These are phyloP conservation scores for Coprinopsis strossmayeri DNA, from an alignment of 768 basidiomycete species.

Conservation along the genomic window DNA sequence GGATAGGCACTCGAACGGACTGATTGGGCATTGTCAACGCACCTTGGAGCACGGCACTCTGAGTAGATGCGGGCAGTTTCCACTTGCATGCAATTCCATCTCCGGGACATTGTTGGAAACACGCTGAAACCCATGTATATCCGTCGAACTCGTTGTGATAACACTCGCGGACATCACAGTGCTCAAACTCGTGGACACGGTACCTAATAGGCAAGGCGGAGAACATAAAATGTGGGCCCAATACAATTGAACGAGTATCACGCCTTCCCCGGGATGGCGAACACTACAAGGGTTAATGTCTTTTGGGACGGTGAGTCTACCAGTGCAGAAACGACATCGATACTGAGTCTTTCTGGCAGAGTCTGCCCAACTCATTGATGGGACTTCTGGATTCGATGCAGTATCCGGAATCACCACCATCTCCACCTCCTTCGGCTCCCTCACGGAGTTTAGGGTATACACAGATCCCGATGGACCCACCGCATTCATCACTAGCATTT, in stretches of 20 bases:
- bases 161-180: no score
- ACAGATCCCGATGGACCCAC: neutral
- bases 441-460: neutral
- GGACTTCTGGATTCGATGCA: neutral
- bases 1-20: no score
- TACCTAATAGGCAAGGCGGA: neutral
- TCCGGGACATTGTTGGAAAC: no score
- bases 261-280: neutral
- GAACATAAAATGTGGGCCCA: neutral
- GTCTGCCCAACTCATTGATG: neutral
- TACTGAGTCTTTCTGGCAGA: neutral
- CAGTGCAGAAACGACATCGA: no score
- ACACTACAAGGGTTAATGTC: neutral
- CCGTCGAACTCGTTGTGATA: no score
- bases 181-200: neutral
- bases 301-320: neutral
- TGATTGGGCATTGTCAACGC: no score
- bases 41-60: no score
- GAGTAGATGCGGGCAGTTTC: no score
- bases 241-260: no score
- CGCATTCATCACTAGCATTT: neutral
- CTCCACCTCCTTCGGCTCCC: neutral
- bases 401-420: neutral
- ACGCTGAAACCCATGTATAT: no score
- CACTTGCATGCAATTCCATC: no score